Evolutionary conservation across 1,139 yeast species (phyloP), one percentile per base, ranked within the genome.

Genomic region (Pichia sp.): DNA sequence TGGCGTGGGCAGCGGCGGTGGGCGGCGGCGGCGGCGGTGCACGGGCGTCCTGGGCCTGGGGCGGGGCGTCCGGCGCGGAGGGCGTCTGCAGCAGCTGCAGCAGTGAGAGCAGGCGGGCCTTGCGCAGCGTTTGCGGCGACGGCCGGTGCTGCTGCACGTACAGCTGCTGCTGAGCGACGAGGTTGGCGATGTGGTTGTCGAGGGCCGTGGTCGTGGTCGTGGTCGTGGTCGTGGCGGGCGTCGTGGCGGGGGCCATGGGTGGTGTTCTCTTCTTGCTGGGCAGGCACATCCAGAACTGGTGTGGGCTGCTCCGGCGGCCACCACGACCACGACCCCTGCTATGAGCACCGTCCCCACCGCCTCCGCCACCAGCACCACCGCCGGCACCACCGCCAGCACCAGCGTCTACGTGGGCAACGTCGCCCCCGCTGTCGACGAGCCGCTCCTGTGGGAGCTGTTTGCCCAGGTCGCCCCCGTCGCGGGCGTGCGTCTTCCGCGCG

Each of bases 331-430:
- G n/a, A n/a, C n/a, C n/a, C n/a, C n/a, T n/a, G n/a, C n/a, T n/a
- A n/a, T n/a, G n/a, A n/a, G n/a, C n/a, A n/a, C n/a, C n/a, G n/a
- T n/a, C n/a, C n/a, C n/a, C n/a, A n/a, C n/a, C n/a, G n/a, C n/a
- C n/a, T n/a, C n/a, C n/a, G n/a, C n/a, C n/a, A n/a, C n/a, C n/a
- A n/a, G n/a, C n/a, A n/a, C n/a, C n/a, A n/a, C n/a, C n/a, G n/a
- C n/a, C n/a, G n/a, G n/a, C n/a, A n/a, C 22, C 12, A 32, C 16
- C 18, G 37, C 9, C 20, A 40, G 26, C 12, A 5, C 15, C 24
- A 79, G 95, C 1, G 66, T 90, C 4, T 92, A 88, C 62, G 76
- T 90, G 25, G 97, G 97, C 1, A 88, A 88, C 57, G 68, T 92
- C 11, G 96, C 87, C 55, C 79, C 82, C 3, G 76, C 78, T 43